Evolutionary conservation across 495 filamentous ascomycete species (phyloP).

Genomic region (Aspergillus nidulans): DNA sequence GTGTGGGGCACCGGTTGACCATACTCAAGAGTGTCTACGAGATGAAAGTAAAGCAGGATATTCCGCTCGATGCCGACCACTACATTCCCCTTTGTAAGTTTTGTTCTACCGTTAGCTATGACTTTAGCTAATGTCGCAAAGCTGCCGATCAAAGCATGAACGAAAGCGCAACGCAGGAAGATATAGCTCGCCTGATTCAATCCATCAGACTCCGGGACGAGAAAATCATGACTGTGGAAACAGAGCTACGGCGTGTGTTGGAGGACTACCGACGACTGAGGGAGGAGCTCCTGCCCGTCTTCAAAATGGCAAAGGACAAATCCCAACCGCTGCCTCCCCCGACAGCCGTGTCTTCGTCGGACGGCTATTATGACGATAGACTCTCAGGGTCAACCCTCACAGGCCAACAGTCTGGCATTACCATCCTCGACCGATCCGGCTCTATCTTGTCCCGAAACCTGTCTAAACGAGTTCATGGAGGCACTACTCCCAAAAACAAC

Average conservation of each 20-base stretch:
- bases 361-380: slow-evolving; percentile 29
- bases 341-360: slow-evolving; percentile 29
- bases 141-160: slow-evolving; percentile 88
- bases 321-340: slow-evolving; percentile 76
- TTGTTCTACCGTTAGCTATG: not conserved
- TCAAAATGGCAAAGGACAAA: slow-evolving; percentile 84
- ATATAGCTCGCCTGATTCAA: slow-evolving; percentile 82
- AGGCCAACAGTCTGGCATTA: slow-evolving; percentile 29
- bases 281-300: slow-evolving; percentile 85
- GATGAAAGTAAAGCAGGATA: slow-evolving; percentile 84
- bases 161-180: slow-evolving; percentile 81
- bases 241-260: slow-evolving; percentile 71
- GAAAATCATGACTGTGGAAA: slow-evolving; percentile 72
- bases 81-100: slow-evolving; percentile 88
- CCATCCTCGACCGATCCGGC: slow-evolving; percentile 27
- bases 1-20: slow-evolving; percentile 89
- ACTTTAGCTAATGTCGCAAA: slow-evolving; percentile 31
- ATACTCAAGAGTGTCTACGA: slow-evolving; percentile 95
- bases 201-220: slow-evolving; percentile 84
- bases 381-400: slow-evolving; percentile 29
- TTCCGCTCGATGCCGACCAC: slow-evolving; percentile 86
- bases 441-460: slow-evolving; percentile 57
- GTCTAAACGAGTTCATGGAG: slow-evolving; percentile 87
- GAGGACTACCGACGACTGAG: slow-evolving; percentile 81
- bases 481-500: slow-evolving; percentile 66